Evolutionary conservation across 768 basidiomycete genomes (phyloP).

Genomic region (Macrolepiota dolichaula): DNA sequence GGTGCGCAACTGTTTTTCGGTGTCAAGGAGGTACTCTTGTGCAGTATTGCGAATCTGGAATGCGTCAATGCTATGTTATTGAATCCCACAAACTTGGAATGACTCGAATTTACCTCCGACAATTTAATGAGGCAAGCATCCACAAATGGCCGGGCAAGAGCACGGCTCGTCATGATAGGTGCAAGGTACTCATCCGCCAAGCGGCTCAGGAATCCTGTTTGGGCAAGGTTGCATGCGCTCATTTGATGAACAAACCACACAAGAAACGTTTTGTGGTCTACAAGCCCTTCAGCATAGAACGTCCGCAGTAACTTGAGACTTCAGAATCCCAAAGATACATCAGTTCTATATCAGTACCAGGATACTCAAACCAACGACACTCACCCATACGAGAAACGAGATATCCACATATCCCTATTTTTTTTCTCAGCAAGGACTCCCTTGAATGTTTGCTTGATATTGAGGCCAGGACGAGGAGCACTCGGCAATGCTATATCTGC

Average conservation of each 20-base stretch:
- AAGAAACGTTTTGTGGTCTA: constrained; percentile 75
- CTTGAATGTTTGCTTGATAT: constrained; percentile 84
- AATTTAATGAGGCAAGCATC: constrained; percentile 70
- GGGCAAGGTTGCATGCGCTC: constrained; percentile 74
- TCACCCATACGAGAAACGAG: constrained; percentile 77
- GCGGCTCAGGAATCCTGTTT: constrained; percentile 71
- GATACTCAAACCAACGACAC: neutral
- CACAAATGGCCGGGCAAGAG: constrained; percentile 63
- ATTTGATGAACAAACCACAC: constrained; percentile 79
- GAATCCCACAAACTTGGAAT: neutral
- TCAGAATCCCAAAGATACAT: neutral
- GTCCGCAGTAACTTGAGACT: constrained; percentile 71
- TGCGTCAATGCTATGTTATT: neutral
- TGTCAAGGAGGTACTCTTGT: constrained; percentile 50
- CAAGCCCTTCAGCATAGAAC: constrained; percentile 78
- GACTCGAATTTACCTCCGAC: constrained; percentile 47
- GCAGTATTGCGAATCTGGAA: constrained; percentile 52
- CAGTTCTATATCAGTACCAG: neutral
- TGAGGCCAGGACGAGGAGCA: constrained; percentile 69
- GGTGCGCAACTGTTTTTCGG: constrained; percentile 50
- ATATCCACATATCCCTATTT: constrained; percentile 71
- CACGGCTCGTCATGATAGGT: constrained; percentile 63
- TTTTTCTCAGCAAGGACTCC: constrained; percentile 73
- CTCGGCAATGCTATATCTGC: constrained; percentile 76
- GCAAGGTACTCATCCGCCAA: constrained; percentile 80